Evolutionary conservation across 228 moss, liverwort and hornwort species (phyloP), one percentile per base, ranked within the genome.

Genomic region (Sphagnum magellanicum): DNA sequence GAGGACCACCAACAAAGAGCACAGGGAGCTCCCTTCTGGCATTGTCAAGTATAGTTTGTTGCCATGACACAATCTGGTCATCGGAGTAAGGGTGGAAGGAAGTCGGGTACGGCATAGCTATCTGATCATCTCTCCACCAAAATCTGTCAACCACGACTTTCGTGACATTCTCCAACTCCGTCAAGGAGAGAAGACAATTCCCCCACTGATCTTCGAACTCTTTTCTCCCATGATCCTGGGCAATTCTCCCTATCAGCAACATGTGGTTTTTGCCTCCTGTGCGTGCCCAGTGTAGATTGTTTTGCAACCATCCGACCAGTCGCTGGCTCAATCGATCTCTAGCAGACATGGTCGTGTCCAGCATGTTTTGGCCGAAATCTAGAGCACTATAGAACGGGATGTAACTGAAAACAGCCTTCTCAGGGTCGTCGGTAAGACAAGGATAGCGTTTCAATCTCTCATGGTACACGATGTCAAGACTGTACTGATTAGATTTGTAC

Each of bases 51-150:
- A 68, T 77, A 17, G 68, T 48, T 32, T 32, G 32, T 64, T 87
- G 88, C 97, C 93, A 97, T 5, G 75, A 50, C 61, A 67, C 74
- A 47, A 97, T 78, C 16, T 85, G 86, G 0, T 57, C 6, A 5
- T 97, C 84, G 0, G 88, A 83, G 6, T 70, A 50, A 0, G 97
- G 97, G 71, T 97, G 97, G 77, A 97, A 97, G n/a, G 93, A 84
- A 12, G 93, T 97, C 3, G 97, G 97, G 50, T 93, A 93, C 0
- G 97, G 97, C 50, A 97, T 79, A 0, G 79, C 97, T 49, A 97
- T 77, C 10, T 69, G 60, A 14, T 76, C 72, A 1, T 1, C 0
- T 17, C 59, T 17, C 73, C 79, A 78, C 1, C 72, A 63, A 69
- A 78, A 76, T 5, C 97, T 79, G 79, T 97, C 97, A 46, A 97